Base-by-base conservation (phyloP, 495 filamentous ascomycete species). In the Xylaria bambusicola region DNA sequence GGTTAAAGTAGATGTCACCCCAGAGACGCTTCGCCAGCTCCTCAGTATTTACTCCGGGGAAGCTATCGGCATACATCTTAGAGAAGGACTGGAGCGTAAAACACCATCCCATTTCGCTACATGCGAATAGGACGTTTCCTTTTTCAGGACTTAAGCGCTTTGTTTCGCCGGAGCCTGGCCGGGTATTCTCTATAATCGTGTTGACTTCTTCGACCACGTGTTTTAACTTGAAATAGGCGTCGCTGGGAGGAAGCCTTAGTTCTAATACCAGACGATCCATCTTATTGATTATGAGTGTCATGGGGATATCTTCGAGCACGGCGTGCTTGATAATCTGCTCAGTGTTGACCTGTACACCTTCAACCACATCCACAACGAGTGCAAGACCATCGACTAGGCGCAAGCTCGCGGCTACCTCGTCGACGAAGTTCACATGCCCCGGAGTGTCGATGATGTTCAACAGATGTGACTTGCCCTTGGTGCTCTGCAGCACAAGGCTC, bases 121-220 rank as follows among this genome's bases (percentile, higher is more conserved):
- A 93, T 0, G 92, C 92, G 71, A 98, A 98, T 12, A 93, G 84
- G 20, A 98, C 94, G 70, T 98, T 98, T 44, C 93, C 95, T 73
- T 93, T 97, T 72, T 98, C 94, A 0, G 94, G 94, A 64, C 93
- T 98, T 60, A 98, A 66, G 62, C 95, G 86, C 73, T 84, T 81
- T 59, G 79, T 81, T 68, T 90, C 91, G 13, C 93, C 93, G 65
- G 86, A 86, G 2, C 92, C 92, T 3, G 94, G 94, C 10, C 93
- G 77, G 7, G 88, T 85, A 66, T 86, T 90, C 62, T 97, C 93
- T 68, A 98, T 98, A 65, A 92, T 79, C 0, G 90, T 97, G 73
- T 98, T 98, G 66, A 98, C 91, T 72, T 98, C 91, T 73, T 98
- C 94, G 65, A 98, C 87, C 21, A 96, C 93, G 74, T 98, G 93